Percentiles rank a stretch among this genome's conserved stretches.
Evolutionary conservation across 1,284 basidiomycete genomes (phyloP).

Genomic region (Ceratobasidium sp.): DNA sequence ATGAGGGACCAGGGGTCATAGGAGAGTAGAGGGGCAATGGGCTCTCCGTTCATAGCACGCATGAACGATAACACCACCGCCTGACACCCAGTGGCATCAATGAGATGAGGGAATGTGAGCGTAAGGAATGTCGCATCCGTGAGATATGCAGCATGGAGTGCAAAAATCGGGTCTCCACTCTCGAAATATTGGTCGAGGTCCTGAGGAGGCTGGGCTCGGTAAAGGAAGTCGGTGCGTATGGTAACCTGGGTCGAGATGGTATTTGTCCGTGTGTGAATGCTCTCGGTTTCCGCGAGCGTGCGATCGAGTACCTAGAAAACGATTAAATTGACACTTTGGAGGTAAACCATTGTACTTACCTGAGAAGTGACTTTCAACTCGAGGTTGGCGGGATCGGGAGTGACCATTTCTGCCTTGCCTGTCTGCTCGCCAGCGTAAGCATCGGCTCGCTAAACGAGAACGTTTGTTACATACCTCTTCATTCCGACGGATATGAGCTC

Average conservation of each 20-base stretch:
- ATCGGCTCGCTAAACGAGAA: background rate
- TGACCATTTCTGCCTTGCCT: conserved; percentile 12
- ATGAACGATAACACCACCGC: conserved; percentile 9
- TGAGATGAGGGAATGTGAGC: conserved; percentile 24
- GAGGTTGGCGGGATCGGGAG: background rate
- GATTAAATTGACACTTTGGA: background rate
- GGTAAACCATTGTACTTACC: background rate
- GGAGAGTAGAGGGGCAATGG: conserved; percentile 19
- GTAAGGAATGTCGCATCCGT: conserved; percentile 32
- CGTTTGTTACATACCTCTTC: background rate
- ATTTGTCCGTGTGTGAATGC: background rate
- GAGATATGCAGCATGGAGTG: conserved; percentile 22
- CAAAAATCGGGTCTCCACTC: conserved; percentile 19
- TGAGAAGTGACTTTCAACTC: conserved; percentile 14
- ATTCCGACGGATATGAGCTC: conserved; percentile 8
- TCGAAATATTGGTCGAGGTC: background rate
- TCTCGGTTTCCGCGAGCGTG: conserved; percentile 12
- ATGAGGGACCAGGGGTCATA: conserved; percentile 25
- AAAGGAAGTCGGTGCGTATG: conserved; percentile 15
- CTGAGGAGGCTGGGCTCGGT: conserved; percentile 10
- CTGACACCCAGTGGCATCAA: conserved; percentile 18
- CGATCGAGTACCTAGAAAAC: background rate
- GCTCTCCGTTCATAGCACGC: conserved; percentile 8
- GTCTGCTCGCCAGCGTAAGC: background rate
- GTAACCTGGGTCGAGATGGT: conserved; percentile 28